Evolutionary conservation across 352 stramenopile genomes (phyloP).

Genomic region (Pythium volutum): DNA sequence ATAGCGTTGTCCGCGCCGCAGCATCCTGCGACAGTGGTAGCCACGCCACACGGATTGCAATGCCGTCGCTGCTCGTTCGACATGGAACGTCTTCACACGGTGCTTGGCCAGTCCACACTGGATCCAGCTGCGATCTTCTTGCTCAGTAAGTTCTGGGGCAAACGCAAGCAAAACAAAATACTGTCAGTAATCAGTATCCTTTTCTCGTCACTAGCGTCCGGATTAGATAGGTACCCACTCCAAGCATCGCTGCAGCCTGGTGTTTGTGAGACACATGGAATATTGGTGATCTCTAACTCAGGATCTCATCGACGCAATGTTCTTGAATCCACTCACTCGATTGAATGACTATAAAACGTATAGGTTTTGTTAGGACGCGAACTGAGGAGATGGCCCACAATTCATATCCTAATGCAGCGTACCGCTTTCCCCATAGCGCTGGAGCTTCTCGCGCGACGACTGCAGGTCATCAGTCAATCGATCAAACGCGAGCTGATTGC

Average conservation of each 20-base stretch:
- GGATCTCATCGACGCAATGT: slow-evolving; percentile 48
- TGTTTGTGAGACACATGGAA: slow-evolving; percentile 26
- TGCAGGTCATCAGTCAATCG: slow-evolving; percentile 1
- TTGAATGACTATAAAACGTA: slow-evolving; percentile 15
- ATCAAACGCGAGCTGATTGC: slow-evolving; percentile 4
- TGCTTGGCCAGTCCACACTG: slow-evolving; percentile 31
- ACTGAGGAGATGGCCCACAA: neutral
- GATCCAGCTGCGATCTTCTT: slow-evolving; percentile 32
- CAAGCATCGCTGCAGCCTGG: slow-evolving; percentile 40
- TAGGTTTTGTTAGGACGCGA: neutral
- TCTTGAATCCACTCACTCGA: slow-evolving; percentile 43
- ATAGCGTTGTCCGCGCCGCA: slow-evolving; percentile 35
- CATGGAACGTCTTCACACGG: slow-evolving; percentile 20
- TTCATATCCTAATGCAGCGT: neutral
- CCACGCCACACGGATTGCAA: slow-evolving; percentile 53
- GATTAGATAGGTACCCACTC: slow-evolving; percentile 20
- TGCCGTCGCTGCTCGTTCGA: slow-evolving; percentile 28
- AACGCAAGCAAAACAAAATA: neutral
- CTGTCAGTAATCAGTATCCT: neutral
- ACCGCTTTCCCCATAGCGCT: slow-evolving; percentile 8
- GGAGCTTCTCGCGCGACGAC: neutral
- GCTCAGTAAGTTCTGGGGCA: neutral
- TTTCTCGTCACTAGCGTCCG: neutral
- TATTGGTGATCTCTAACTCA: slow-evolving; percentile 17
- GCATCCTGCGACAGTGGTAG: slow-evolving; percentile 45